Evolutionary conservation across 768 basidiomycete genomes (phyloP).

Genomic region (Collybiopsis luxurians): DNA sequence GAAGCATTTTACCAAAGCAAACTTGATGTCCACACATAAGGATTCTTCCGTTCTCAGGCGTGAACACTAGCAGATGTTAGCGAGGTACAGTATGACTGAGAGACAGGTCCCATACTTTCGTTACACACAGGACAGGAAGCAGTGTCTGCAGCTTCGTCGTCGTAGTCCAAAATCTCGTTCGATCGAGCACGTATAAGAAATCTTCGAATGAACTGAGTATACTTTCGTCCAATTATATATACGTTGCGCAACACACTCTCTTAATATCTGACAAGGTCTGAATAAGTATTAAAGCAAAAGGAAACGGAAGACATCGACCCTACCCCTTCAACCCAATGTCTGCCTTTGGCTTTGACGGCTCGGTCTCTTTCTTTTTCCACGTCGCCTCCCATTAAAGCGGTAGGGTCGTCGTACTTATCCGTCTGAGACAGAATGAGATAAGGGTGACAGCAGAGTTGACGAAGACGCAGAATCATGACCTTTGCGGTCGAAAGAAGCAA

Average conservation of each 20-base stretch:
- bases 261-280: background rate
- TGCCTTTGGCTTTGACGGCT: constrained; percentile 47
- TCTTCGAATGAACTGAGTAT: background rate
- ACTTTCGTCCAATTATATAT: too few relatives aligned
- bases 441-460: constrained; percentile 75
- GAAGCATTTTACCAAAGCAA: constrained; percentile 46
- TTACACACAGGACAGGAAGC: constrained; percentile 63
- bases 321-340: constrained; percentile 39
- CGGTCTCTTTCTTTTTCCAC: constrained; percentile 56
- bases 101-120: constrained; percentile 29
- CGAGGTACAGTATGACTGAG: background rate
- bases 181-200: constrained; percentile 49
- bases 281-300: background rate
- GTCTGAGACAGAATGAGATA: constrained; percentile 57
- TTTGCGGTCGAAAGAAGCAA: too few relatives aligned
- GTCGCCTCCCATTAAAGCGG: constrained; percentile 42
- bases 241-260: background rate
- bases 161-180: constrained; percentile 41
- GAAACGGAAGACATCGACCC: constrained; percentile 1
- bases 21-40: constrained; percentile 66
- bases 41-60: constrained; percentile 52
- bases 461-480: constrained; percentile 73
- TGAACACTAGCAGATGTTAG: constrained; percentile 34
- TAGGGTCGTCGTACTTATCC: constrained; percentile 49
- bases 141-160: constrained; percentile 36